phyloP scores from a whole-genome alignment of 2,329 filamentous ascomycete genomes.

The Raffaelea ambrosiae region DNA sequence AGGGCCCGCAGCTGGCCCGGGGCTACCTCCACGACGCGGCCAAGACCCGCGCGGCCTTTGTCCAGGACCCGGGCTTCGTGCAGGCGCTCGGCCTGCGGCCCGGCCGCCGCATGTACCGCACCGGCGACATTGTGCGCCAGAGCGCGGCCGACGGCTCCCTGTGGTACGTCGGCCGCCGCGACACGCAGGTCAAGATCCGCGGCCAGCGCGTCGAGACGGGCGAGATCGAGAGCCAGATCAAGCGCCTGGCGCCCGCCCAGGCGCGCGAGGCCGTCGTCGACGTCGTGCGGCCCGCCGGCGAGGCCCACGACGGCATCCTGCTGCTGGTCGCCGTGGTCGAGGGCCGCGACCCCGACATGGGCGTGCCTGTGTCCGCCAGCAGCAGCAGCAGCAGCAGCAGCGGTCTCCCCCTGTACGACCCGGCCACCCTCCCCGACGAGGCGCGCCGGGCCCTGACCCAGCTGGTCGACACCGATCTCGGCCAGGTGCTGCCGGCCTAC shows the following conservation, averaged over 20 bases:
- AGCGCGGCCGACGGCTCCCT: conserved; percentile 42
- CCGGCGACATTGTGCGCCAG: conserved; percentile 49
- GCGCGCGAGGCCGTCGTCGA: conserved; percentile 13
- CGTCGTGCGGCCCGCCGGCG: neutral
- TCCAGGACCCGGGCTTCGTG: conserved; percentile 8
- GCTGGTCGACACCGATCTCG: too few relatives aligned
- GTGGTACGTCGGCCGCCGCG: conserved; percentile 45
- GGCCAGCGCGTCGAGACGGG: conserved; percentile 54
- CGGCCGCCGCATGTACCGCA: conserved; percentile 45
- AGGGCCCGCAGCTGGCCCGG: conserved; percentile 28
- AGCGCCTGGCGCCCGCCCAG: neutral
- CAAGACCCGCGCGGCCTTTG: conserved; percentile 14
- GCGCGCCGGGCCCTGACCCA: neutral
- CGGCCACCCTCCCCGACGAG: neutral
- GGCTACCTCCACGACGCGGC: conserved; percentile 28
- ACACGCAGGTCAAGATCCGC: conserved; percentile 56
- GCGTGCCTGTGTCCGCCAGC: conserved; percentile 3
- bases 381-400: neutral
- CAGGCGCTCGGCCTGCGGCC: conserved; percentile 20
- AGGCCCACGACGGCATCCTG: neutral
- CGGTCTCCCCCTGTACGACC: neutral
- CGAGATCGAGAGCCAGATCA: neutral
- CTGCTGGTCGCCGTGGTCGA: conserved; percentile 14
- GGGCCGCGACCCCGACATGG: conserved; percentile 31
- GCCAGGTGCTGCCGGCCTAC: neutral